Evolutionary conservation across 371 early-diverging fungal species (phyloP).

Genomic region (Mucor ambiguus): DNA sequence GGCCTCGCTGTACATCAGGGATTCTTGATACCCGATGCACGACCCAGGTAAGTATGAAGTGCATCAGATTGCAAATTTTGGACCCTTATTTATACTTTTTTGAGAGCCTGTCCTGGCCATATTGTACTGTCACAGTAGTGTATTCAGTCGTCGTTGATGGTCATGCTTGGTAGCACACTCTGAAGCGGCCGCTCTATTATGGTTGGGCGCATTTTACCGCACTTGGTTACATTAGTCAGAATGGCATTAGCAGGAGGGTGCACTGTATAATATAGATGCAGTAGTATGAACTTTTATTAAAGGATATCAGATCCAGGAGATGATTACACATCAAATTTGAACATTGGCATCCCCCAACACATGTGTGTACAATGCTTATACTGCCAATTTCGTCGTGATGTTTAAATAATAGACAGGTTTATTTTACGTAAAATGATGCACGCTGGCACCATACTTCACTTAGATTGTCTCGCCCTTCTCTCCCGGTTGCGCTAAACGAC

Average conservation of each 20-base stretch:
- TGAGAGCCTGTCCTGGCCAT: neutral
- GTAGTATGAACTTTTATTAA: too few species aligned
- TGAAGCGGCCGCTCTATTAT: too few species aligned
- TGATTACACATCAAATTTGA: too few species aligned
- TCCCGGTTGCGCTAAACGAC: constrained; percentile 29
- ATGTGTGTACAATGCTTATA: too few species aligned
- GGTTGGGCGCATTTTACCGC: too few species aligned
- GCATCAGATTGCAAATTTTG: constrained; percentile 11
- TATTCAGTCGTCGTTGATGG: neutral
- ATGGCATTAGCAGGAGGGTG: too few species aligned
- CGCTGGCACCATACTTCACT: neutral
- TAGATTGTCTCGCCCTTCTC: constrained; percentile 30
- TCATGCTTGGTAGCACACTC: neutral
- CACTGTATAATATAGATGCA: too few species aligned
- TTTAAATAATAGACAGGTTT: neutral
- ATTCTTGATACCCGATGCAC: constrained; percentile 39
- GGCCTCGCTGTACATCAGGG: constrained; percentile 29
- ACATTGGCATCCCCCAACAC: too few species aligned
- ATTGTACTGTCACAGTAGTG: neutral
- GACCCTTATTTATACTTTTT: constrained; percentile 32
- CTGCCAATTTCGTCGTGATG: neutral
- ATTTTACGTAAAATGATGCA: neutral
- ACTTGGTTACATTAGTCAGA: too few species aligned
- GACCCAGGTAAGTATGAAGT: constrained; percentile 52
- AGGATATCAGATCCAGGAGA: too few species aligned